phyloP scores from a whole-genome alignment of 2,329 filamentous ascomycete species.

The Fusarium nodosum region DNA sequence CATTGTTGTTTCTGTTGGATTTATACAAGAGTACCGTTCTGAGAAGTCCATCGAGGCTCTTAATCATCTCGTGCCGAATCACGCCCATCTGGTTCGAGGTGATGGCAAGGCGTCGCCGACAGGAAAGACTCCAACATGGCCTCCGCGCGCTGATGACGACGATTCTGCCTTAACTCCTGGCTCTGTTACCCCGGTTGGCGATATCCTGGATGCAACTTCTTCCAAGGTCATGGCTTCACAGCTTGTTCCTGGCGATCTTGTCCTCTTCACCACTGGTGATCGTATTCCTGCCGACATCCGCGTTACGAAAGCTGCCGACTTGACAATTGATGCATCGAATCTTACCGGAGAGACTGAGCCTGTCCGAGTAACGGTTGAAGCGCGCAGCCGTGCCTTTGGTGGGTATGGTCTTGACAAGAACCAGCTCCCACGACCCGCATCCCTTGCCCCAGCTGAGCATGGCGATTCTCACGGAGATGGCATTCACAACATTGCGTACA shows the following conservation, averaged over 20 bases:
- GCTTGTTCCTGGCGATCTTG: conserved; percentile 91
- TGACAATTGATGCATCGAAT: conserved; percentile 97
- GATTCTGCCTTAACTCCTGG: conserved; percentile 61
- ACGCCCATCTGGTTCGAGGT: conserved; percentile 90
- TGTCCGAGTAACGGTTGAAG: conserved; percentile 80
- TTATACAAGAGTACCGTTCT: conserved; percentile 96
- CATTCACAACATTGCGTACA: conserved; percentile 93
- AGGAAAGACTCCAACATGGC: conserved; percentile 62
- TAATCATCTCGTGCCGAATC: conserved; percentile 93
- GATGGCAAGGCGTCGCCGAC: conserved; percentile 53
- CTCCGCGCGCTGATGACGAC: conserved; percentile 59
- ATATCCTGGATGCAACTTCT: conserved; percentile 78
- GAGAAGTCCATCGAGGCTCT: conserved; percentile 97
- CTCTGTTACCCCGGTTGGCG: conserved; percentile 71
- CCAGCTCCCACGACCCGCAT: conserved; percentile 57
- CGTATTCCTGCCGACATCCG: conserved; percentile 96
- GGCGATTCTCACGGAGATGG: conserved; percentile 76
- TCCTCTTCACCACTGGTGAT: conserved; percentile 95
- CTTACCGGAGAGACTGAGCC: conserved; percentile 97
- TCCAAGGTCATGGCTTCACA: conserved; percentile 88
- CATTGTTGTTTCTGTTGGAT: conserved; percentile 95
- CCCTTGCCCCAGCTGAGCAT: conserved; percentile 61
- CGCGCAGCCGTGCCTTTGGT: conserved; percentile 55
- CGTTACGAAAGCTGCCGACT: conserved; percentile 88
- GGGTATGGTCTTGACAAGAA: conserved; percentile 50